phyloP scores from a whole-genome alignment of 176 grass and related monocot genomes.

The Oryza nivara region DNA sequence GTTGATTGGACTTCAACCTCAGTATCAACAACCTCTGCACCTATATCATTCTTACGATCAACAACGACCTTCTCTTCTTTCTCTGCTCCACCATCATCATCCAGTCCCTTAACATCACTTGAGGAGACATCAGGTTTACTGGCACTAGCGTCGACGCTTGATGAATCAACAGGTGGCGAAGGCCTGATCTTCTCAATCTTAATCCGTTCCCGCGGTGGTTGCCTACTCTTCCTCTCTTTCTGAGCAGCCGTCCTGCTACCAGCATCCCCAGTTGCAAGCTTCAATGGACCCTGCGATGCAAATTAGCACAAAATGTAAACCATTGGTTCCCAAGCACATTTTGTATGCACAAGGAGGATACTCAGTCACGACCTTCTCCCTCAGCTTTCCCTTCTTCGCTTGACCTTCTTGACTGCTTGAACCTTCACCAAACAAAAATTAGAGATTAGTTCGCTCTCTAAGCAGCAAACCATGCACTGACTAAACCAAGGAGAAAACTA shows the following conservation, averaged over 20 bases:
- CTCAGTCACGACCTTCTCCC: constrained; percentile 68
- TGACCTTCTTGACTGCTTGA: constrained; percentile 61
- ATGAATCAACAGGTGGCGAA: constrained; percentile 37
- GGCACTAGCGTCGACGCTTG: constrained; percentile 53
- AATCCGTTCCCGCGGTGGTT: constrained; percentile 44
- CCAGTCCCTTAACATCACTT: constrained; percentile 42
- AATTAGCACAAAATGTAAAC: constrained; percentile 35
- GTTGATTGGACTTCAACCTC: constrained; percentile 38
- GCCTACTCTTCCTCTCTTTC: constrained; percentile 61
- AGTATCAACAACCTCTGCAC: constrained; percentile 39
- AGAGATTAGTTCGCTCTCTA: not conserved
- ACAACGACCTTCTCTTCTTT: constrained; percentile 37
- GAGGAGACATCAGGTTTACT: constrained; percentile 45
- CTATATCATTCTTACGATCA: constrained; percentile 44
- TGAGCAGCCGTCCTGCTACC: constrained; percentile 40
- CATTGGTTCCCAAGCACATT: not conserved
- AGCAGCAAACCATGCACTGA: constrained; percentile 37
- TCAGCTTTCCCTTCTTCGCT: constrained; percentile 66
- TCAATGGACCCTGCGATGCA: constrained; percentile 55
- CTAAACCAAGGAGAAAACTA: constrained; percentile 40
- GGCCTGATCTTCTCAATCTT: constrained; percentile 65
- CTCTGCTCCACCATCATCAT: constrained; percentile 35
- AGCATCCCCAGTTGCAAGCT: constrained; percentile 54
- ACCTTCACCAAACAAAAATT: constrained; percentile 55
- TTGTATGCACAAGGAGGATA: constrained; percentile 18